Evolutionary conservation across 805 yeast genomes (phyloP).

Genomic region (Wickerhamiella slavikovae): DNA sequence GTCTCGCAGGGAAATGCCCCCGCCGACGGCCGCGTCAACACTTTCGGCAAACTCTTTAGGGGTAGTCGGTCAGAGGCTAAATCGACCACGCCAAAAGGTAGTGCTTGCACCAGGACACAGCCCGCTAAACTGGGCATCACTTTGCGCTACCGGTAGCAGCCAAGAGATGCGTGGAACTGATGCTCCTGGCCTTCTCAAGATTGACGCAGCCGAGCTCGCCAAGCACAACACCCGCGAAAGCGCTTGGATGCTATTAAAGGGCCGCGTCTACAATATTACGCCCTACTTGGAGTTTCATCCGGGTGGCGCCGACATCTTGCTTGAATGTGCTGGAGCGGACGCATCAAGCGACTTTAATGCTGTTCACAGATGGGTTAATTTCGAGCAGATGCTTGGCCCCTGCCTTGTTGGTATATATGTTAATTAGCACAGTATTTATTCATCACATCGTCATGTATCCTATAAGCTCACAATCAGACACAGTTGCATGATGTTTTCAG

Average conservation of each 20-base stretch:
- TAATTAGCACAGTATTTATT: too few species aligned
- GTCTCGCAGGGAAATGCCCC: too few species aligned
- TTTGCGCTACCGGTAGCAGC: conserved; percentile 28
- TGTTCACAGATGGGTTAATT: conserved; percentile 60
- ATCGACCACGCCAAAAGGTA: too few species aligned
- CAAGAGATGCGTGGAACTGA: conserved; percentile 22
- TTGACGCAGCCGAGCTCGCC: conserved; percentile 33
- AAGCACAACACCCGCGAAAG: conserved; percentile 42
- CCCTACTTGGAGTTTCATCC: conserved; percentile 77
- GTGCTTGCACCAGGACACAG: conserved; percentile 87
- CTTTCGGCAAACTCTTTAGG: too few species aligned
- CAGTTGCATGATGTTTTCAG: too few species aligned
- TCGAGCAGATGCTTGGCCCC: conserved; percentile 55
- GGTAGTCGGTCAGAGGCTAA: too few species aligned
- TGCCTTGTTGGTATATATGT: conserved; percentile 48
- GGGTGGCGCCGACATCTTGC: conserved; percentile 65
- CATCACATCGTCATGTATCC: neutral
- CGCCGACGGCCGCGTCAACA: too few species aligned
- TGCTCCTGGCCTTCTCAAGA: conserved; percentile 11
- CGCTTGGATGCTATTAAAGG: conserved; percentile 69
- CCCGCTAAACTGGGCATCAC: conserved; percentile 67
- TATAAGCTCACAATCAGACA: neutral
- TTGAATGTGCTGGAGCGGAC: conserved; percentile 68
- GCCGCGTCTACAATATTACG: conserved; percentile 73
- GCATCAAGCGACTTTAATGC: conserved; percentile 58